These are phyloP conservation scores for Linanthus parryae DNA, from an alignment of 148 eudicot genomes.

Conservation along the genomic window DNA sequence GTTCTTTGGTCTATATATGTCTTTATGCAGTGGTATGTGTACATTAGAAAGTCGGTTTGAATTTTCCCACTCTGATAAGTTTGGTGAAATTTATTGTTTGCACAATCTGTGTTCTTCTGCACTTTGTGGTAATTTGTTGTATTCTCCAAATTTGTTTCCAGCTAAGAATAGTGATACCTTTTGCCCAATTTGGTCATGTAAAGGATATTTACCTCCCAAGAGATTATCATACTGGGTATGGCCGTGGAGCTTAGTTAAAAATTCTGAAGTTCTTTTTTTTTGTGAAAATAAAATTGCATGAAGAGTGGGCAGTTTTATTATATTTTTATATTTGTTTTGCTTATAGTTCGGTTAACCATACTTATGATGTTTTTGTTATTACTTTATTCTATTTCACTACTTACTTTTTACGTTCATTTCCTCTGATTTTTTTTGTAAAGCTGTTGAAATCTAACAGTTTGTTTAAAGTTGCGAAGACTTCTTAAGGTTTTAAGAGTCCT, in stretches of 20 bases:
- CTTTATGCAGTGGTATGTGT: too few relatives aligned
- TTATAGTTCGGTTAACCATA: conserved; percentile 1
- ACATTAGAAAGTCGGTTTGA: too few relatives aligned
- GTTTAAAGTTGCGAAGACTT: conserved; percentile 72
- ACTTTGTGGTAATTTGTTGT: too few relatives aligned
- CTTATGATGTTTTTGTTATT: neutral
- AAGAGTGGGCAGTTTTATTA: too few relatives aligned
- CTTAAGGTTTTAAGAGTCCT: conserved; percentile 90
- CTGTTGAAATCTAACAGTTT: conserved; percentile 83
- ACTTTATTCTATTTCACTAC: neutral
- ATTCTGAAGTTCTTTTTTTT: neutral
- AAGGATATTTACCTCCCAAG: conserved; percentile 92
- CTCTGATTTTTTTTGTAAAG: conserved; percentile 32
- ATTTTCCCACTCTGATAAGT: too few relatives aligned
- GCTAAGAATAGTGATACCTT: too few relatives aligned
- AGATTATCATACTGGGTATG: conserved; percentile 97
- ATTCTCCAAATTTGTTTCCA: too few relatives aligned
- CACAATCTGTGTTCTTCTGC: too few relatives aligned
- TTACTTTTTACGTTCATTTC: conserved; percentile 17
- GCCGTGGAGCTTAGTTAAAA: conserved; percentile 13
- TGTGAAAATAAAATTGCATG: neutral
- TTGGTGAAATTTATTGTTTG: too few relatives aligned
- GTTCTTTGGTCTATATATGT: too few relatives aligned
- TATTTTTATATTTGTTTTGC: neutral
- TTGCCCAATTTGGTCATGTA: conserved; percentile 83